These are phyloP conservation scores for Clausena lansium DNA, from an alignment of 345 rosid species.

Conservation along the genomic window DNA sequence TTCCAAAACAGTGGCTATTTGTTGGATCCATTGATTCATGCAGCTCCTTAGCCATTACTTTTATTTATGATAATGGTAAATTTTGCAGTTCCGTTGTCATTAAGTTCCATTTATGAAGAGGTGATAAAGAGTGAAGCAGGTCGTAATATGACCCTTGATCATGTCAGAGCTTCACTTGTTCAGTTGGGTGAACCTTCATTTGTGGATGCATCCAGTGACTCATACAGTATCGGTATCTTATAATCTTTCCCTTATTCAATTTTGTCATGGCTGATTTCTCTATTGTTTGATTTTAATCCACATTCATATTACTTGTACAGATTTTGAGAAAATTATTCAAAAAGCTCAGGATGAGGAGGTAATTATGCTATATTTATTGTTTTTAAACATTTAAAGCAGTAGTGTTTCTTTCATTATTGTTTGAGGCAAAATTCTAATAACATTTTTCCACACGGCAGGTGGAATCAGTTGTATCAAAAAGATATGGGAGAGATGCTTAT, in stretches of 20 bases:
- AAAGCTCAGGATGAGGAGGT: conserved; percentile 84
- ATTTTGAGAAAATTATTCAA: conserved; percentile 61
- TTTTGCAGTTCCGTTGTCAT: conserved; percentile 63
- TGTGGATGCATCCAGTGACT: conserved; percentile 40
- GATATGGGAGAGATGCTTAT: conserved; percentile 67
- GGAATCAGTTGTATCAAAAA: conserved; percentile 68
- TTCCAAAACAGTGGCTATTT: background rate
- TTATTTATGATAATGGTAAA: conserved; percentile 15
- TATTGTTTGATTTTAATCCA: conserved; percentile 2
- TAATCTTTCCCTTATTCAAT: conserved; percentile 10
- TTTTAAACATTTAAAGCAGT: background rate
- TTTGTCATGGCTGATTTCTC: conserved; percentile 12
- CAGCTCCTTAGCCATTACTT: conserved; percentile 5
- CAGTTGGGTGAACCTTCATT: conserved; percentile 53
- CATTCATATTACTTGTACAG: conserved; percentile 37
- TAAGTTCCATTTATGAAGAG: conserved; percentile 73
- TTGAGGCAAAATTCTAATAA: conserved; percentile 4
- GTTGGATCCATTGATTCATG: conserved; percentile 5
- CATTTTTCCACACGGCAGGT: conserved; percentile 38
- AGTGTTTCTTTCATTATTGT: conserved; percentile 2
- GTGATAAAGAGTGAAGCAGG: conserved; percentile 76
- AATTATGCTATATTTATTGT: conserved; percentile 13
- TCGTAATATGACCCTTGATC: conserved; percentile 68
- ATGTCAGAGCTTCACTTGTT: conserved; percentile 56
- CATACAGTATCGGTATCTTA: conserved; percentile 55